Base-by-base conservation (phyloP, 2,329 filamentous ascomycete species). In the Endocalyx cinctus region DNA sequence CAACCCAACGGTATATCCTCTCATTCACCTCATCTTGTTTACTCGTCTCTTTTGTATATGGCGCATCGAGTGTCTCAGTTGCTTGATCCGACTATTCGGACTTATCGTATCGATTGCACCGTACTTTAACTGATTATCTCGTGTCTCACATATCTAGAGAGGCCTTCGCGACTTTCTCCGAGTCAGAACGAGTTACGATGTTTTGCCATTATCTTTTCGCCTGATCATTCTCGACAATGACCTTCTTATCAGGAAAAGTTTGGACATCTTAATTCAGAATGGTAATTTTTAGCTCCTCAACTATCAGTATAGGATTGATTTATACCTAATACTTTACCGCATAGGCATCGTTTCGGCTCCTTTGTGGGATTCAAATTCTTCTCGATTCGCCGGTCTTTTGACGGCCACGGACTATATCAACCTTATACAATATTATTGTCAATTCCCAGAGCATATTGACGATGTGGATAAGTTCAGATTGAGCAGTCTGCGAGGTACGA, bases 381-480 rank as follows among this genome's bases (percentile, higher is more conserved):
- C 89, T 17, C 87, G 84, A 22, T 98, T 97, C 62, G 92, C 90
- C 25, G 92, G 92, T 25, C 77, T 98, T 30, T 73, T 98, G 46
- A 98, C 92, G 17, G 92, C 88, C 43, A 94, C 88, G 41, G 92
- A 98, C 64, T 98, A 92, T 60, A 94, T 98, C 66, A 98, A 98
- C 55, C 84, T 98, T 37, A 94, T 98, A 25, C 90, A 97, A 60
- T 98, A 98, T 64, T 97, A 98, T 69, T 96, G 88, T 72, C 89
- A 97, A 62, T 94, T 92, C 50, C 92, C 90, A 3, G 87, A 94
- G 47, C 84, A 89, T 38, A 76, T 97, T 41, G 79, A 82, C 46
- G 82, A 90, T 56, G 85, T 98, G 50, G 92, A 97, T 47, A 86
- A 95, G 60, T 96, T 98, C 59, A 82, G 87, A 29, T 67, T 98